Evolutionary conservation across 768 basidiomycete species (phyloP), one percentile per base, ranked within the genome.

Genomic region (Trametes cingulata): DNA sequence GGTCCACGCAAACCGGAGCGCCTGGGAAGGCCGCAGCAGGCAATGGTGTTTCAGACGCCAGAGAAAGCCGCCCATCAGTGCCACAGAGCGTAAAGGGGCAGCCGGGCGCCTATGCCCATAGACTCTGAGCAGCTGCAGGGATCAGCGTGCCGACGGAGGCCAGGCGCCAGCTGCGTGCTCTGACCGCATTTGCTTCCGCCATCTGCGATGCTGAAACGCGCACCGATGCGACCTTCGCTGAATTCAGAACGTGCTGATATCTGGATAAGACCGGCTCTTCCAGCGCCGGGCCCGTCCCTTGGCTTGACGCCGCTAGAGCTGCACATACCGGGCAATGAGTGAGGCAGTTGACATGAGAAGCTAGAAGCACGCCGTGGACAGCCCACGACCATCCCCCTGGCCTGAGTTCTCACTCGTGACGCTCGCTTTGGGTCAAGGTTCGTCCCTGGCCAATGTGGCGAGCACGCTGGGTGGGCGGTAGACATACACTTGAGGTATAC

Each of bases 1-100:
- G 25, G 46, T 62, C 61, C 61, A 62, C 61, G 51, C 36, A 48
- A 46, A 62, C 61, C 61, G 61, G 61, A 62, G 61, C 61, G 61
- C 61, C 47, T 52, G 56, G 61, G 52, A 52, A 43, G 29, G 40
- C 14, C 53, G 47, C 53, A 55, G 60, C 37, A 54, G 51, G 22
- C 13, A 36, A 50, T 22, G 53, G 48, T 61, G 60, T 61, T 61
- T 61, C 60, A 61, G 55, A 61, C 60, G 60, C 60, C 49, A 61
- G 54, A 29, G 25, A 20, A 20, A 62, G 51, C 61, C 61, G 61
- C 61, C 56, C 61, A 56, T 61, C 60, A 61, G 60, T 46, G 60
- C 55, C 60, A 61, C 60, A 35, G 45, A 57, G 43, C 41, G 43
- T 45, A 51, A 40, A 56, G 60, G 48, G 49, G 41, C 42, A 20